phyloP scores from a whole-genome alignment of 2,329 filamentous ascomycete species.

The Scleromitrula shiraiana region DNA sequence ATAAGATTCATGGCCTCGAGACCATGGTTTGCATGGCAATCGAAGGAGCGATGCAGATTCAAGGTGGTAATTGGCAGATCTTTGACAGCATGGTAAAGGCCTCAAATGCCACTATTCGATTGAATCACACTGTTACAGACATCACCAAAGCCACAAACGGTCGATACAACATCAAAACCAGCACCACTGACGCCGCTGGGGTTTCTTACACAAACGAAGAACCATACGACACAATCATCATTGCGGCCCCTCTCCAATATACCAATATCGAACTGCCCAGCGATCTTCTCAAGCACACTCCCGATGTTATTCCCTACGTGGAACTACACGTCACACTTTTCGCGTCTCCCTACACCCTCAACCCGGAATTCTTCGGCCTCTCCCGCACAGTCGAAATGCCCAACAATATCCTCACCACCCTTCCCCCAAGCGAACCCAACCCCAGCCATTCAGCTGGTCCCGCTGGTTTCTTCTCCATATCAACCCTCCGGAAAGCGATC shows the following conservation, averaged over 20 bases:
- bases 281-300: conserved; percentile 57
- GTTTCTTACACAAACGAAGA: conserved; percentile 17
- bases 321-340: conserved; percentile 86
- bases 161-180: conserved; percentile 39
- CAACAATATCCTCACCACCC: conserved; percentile 73
- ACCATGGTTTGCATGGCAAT: conserved; percentile 86
- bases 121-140: conserved; percentile 66
- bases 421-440: conserved; percentile 43
- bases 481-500: conserved; percentile 55
- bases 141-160: conserved; percentile 35
- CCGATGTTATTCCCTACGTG: conserved; percentile 79
- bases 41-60: conserved; percentile 69
- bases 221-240: conserved; percentile 68
- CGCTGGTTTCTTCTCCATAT: conserved; percentile 79
- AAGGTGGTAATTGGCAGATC: conserved; percentile 89
- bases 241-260: conserved; percentile 80
- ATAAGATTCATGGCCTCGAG: conserved; percentile 79
- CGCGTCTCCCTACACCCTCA: conserved; percentile 66
- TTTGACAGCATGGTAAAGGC: conserved; percentile 72
- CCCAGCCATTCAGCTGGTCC: conserved; percentile 57
- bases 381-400: conserved; percentile 51
- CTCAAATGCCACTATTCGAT: conserved; percentile 51
- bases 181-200: conserved; percentile 11
- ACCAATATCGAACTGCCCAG: conserved; percentile 58
- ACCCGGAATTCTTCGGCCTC: conserved; percentile 64